Base-by-base conservation (phyloP, 768 basidiomycete species). In the Clavulina sp. region DNA sequence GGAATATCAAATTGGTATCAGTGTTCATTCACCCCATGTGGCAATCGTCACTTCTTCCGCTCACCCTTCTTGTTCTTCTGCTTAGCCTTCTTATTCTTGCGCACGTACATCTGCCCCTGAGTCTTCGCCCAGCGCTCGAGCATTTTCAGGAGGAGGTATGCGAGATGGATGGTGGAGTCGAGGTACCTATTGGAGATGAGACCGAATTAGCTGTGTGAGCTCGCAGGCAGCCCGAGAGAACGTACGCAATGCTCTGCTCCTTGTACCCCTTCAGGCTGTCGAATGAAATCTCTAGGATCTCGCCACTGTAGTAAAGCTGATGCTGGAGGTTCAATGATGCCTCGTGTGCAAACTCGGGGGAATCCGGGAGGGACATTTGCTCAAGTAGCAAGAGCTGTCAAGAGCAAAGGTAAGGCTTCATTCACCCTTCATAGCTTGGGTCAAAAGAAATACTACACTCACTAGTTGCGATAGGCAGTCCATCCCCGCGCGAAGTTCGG, bases 301-400 rank as follows among this genome's bases (percentile, higher is more conserved):
- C 89, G 31, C 87, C 91, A 59, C 91, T 91, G 68, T 96, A 97
- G 60, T 96, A 82, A 24, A 99, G 70, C 63, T 95, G 87, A 56
- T 88, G 78, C 59, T 89, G 85, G 1, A 97, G 70, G 19, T 81
- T 69, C 51, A 78, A 78, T 47, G 91, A 84, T 24, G 83, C 80
- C 32, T 93, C 88, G 41, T 88, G 70, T 19, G 64, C 67, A 32
- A 71, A 62, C 41, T 78, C 74, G 59, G 38, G 71, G 68, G 26
- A 69, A 64, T 49, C 73, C 68, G 43, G 48, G 28, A 71, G 69
- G 30, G 80, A 73, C 81, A 99, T 89, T 44, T 67, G 67, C 59
- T 96, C 91, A 61, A 97, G 80, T 60, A 93, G 76, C 43, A 87
- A 74, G 29, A 97, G 73, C 70, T 71, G 57, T 3, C 6, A 3